Evolutionary conservation across 164 flowering plant genomes (phyloP).

Genomic region (Cinnamomum micranthum): DNA sequence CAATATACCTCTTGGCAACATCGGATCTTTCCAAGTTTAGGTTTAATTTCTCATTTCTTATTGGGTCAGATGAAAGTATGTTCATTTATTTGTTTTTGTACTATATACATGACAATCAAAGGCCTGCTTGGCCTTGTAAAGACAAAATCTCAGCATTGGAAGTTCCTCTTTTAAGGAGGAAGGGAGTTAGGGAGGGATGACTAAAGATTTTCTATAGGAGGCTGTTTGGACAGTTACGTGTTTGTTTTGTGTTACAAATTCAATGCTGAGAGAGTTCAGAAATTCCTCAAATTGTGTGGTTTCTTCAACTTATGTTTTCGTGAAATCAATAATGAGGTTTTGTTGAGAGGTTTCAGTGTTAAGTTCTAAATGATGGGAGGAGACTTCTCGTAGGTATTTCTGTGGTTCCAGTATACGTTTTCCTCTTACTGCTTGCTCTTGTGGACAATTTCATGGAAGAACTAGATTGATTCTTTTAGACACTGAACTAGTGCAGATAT

Average conservation of each 20-base stretch:
- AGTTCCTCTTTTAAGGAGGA: background rate
- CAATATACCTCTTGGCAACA: background rate
- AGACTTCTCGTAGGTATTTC: background rate
- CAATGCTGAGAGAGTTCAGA: background rate
- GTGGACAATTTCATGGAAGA: background rate
- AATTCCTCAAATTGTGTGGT: background rate
- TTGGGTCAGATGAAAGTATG: background rate
- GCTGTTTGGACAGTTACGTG: background rate
- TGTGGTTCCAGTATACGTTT: background rate
- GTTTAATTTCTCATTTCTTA: too few relatives aligned
- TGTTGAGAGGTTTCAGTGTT: background rate
- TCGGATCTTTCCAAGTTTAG: background rate
- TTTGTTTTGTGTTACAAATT: background rate
- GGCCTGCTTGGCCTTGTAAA: conserved; percentile 24
- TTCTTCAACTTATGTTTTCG: background rate
- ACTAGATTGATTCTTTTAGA: background rate
- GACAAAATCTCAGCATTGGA: conserved; percentile 18
- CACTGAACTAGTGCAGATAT: background rate
- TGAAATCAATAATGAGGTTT: background rate
- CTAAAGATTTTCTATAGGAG: background rate
- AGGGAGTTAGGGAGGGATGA: background rate
- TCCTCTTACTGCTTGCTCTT: background rate
- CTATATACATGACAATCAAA: background rate
- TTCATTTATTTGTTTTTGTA: too few relatives aligned
- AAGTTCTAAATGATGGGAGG: background rate